These are phyloP conservation scores for Boletus mariae DNA, from an alignment of 1,284 basidiomycete genomes.

Conservation along the genomic window DNA sequence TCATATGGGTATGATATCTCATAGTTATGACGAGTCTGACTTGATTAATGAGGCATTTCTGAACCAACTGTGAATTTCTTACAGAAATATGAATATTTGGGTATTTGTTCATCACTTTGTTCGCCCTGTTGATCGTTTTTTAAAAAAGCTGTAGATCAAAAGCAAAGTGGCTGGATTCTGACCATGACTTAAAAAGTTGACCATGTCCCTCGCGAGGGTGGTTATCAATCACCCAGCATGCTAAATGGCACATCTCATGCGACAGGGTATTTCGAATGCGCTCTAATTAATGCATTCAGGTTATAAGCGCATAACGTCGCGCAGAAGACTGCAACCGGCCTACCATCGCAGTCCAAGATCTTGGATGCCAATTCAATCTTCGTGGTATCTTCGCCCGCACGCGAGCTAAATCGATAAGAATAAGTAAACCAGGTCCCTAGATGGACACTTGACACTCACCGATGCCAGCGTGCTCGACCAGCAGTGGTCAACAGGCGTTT, in stretches of 20 bases:
- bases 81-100: slow-evolving; percentile 75
- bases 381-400: slow-evolving; percentile 47
- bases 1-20: slow-evolving; percentile 74
- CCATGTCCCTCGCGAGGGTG: slow-evolving; percentile 69
- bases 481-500: slow-evolving; percentile 72
- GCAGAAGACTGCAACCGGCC: background rate
- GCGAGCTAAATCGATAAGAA: slow-evolving; percentile 39
- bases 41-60: slow-evolving; percentile 3
- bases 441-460: slow-evolving; percentile 36
- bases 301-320: background rate
- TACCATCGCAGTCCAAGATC: slow-evolving; percentile 72
- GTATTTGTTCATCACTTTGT: slow-evolving; percentile 55
- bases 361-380: slow-evolving; percentile 76
- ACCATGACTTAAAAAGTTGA: slow-evolving; percentile 68
- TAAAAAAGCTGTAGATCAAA: background rate
- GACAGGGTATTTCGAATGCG: slow-evolving; percentile 75
- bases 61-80: slow-evolving; percentile 19
- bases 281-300: slow-evolving; percentile 38
- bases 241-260: slow-evolving; percentile 87
- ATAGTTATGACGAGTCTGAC: slow-evolving; percentile 70
- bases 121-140: slow-evolving; percentile 45
- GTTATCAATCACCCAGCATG: slow-evolving; percentile 74
- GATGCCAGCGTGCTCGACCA: slow-evolving; percentile 69
- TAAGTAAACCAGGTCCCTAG: background rate
- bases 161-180: slow-evolving; percentile 13